These are phyloP conservation scores for Vanilla planifolia DNA, from an alignment of 106 monocot species.

Conservation along the genomic window DNA sequence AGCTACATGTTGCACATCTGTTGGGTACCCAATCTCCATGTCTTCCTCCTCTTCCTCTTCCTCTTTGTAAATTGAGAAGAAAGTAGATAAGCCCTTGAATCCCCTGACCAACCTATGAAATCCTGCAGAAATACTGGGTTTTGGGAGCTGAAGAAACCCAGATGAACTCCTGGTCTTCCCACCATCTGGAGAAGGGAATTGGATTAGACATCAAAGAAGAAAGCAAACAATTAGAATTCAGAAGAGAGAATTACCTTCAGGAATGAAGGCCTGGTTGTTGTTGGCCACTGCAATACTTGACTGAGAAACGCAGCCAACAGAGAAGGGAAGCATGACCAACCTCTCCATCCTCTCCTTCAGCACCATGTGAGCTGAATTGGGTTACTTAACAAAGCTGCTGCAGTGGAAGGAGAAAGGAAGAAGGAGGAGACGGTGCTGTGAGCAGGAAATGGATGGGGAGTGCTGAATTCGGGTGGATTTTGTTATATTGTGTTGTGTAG, in stretches of 20 bases:
- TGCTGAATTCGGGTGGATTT: no score
- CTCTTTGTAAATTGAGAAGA: constrained; percentile 43
- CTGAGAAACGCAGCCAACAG: constrained; percentile 58
- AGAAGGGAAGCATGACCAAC: constrained; percentile 69
- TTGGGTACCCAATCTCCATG: constrained; percentile 66
- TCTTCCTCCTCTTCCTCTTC: constrained; percentile 43
- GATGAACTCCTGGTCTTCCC: constrained; percentile 17
- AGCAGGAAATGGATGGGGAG: no score
- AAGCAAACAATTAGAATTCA: background rate
- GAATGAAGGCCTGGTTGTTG: constrained; percentile 14
- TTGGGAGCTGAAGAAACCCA: constrained; percentile 12
- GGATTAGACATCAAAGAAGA: background rate
- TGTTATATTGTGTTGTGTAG: constrained; percentile 31
- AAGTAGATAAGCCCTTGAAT: constrained; percentile 52
- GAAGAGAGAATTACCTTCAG: constrained; percentile 13
- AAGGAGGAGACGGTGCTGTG: constrained; percentile 5
- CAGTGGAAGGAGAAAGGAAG: background rate
- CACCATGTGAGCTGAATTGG: background rate
- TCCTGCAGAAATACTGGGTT: constrained; percentile 16
- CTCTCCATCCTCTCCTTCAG: constrained; percentile 46
- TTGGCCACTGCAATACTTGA: constrained; percentile 52
- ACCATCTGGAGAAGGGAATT: background rate
- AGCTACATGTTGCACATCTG: constrained; percentile 59
- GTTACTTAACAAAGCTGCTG: no score
- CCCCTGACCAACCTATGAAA: constrained; percentile 46